These are phyloP conservation scores for Leccinellum rugosiceps DNA, from an alignment of 768 basidiomycete genomes.

Conservation along the genomic window DNA sequence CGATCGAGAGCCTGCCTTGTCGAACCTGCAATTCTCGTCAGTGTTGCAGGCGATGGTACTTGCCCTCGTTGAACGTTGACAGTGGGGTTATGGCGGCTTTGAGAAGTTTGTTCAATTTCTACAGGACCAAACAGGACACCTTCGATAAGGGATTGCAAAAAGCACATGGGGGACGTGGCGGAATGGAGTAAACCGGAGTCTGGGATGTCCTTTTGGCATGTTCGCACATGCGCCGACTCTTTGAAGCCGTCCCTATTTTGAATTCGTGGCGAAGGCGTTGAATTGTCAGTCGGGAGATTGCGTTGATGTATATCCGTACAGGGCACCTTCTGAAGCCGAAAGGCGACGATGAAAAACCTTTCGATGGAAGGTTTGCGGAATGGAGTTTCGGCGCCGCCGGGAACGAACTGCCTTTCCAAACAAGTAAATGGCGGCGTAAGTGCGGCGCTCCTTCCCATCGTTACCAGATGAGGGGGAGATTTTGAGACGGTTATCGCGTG, in stretches of 20 bases:
- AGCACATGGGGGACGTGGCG: constrained; percentile 67
- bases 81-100: constrained; percentile 75
- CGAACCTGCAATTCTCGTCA: constrained; percentile 59
- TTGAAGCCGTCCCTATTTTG: constrained; percentile 1
- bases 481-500: constrained; percentile 36
- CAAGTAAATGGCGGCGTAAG: constrained; percentile 59
- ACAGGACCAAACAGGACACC: constrained; percentile 61
- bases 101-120: constrained; percentile 57
- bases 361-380: constrained; percentile 58
- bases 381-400: constrained; percentile 80
- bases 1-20: constrained; percentile 50
- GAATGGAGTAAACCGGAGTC: constrained; percentile 64
- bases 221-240: constrained; percentile 11
- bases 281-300: background rate
- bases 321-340: constrained; percentile 48
- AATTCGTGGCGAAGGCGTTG: background rate
- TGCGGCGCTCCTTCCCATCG: constrained; percentile 69
- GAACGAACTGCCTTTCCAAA: constrained; percentile 69
- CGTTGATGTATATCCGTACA: constrained; percentile 21
- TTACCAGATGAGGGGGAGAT: constrained; percentile 48
- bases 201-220: constrained; percentile 84
- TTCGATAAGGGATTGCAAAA: constrained; percentile 67
- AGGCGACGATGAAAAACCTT: constrained; percentile 38
- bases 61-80: constrained; percentile 40
- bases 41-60: constrained; percentile 54